Percentiles rank a stretch among this genome's conserved stretches.
These are phyloP conservation scores for Metroxylon sagu DNA, from an alignment of 176 grass and related monocot species.

Conservation along the genomic window DNA sequence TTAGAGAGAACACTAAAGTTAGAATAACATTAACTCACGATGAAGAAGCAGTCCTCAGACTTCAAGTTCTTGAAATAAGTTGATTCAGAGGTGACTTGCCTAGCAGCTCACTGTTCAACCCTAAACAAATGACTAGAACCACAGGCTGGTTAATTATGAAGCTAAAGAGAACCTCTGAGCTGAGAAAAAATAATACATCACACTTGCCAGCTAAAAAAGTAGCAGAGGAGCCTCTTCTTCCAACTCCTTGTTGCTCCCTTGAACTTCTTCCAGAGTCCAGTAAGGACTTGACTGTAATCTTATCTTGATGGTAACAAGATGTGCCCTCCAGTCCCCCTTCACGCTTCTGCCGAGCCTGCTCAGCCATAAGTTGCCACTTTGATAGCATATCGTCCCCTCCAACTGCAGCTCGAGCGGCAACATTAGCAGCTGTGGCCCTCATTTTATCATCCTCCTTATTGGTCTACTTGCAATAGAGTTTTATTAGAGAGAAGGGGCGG, in stretches of 20 bases:
- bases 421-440: slow-evolving; percentile 91
- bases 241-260: slow-evolving; percentile 57
- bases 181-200: neutral
- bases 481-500: no score
- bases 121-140: no score
- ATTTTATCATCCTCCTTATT: slow-evolving; percentile 95
- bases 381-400: slow-evolving; percentile 90
- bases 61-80: no score
- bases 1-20: slow-evolving; percentile 7
- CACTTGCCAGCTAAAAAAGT: slow-evolving; percentile 41
- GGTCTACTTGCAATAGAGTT: slow-evolving; percentile 19
- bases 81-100: no score
- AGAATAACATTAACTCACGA: no score
- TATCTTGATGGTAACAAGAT: slow-evolving; percentile 36
- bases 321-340: slow-evolving; percentile 36
- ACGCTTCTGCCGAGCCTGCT: slow-evolving; percentile 64
- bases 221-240: slow-evolving; percentile 47
- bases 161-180: no score
- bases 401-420: slow-evolving; percentile 72
- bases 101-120: no score
- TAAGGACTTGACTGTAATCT: slow-evolving; percentile 19
- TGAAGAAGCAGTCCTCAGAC: no score
- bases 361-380: slow-evolving; percentile 89
- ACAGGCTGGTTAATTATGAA: no score
- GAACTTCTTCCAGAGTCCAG: slow-evolving; percentile 41